Evolutionary conservation across 306 rosid genomes (phyloP), one percentile per base, ranked within the genome.

Genomic region (Trifolium repens): DNA sequence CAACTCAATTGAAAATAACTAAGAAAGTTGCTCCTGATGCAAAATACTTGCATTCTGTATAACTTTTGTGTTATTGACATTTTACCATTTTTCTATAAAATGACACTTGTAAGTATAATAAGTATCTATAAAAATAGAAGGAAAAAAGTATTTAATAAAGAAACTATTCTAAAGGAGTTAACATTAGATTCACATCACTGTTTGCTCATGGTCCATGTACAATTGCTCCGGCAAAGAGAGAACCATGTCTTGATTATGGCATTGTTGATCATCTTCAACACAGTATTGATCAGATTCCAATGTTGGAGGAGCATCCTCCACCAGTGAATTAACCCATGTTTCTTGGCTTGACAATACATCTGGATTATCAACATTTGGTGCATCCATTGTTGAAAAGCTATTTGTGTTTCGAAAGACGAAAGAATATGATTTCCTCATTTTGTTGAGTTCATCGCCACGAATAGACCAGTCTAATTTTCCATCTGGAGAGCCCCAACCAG

Each of bases 391-490:
- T 32, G 63, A 68, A 69, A 58, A 79, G 61, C 71, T 67, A 15
- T 68, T 69, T 5, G 47, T 73, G 82, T 82, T 81, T 75, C 88
- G 83, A 15, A 85, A 52, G 60, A 91, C 92, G 54, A 88, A 88
- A 37, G 98, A 93, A 79, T 90, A 83, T 8, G 98, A 89, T 53
- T 89, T 91, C 32, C 85, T 85, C 83, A 85, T 73, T 83, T 89
- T 88, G 65, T 77, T 87, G 64, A 89, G 80, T 75, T 93, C 96
- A 22, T 91, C 88, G 8, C 89, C 86, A 17, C 77, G 80, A 5
- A 91, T 44, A 52, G 85, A 83, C 97, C 98, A 91, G 69, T 91
- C 93, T 69, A 88, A 61, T 80, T 83, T 93, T 0, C 96, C 96
- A 68, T 82, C 85, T 4, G 96, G 91, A 12, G 96, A 89, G 12